phyloP scores from a whole-genome alignment of 805 yeast species.

The Metschnikowia baotianmanensis region DNA sequence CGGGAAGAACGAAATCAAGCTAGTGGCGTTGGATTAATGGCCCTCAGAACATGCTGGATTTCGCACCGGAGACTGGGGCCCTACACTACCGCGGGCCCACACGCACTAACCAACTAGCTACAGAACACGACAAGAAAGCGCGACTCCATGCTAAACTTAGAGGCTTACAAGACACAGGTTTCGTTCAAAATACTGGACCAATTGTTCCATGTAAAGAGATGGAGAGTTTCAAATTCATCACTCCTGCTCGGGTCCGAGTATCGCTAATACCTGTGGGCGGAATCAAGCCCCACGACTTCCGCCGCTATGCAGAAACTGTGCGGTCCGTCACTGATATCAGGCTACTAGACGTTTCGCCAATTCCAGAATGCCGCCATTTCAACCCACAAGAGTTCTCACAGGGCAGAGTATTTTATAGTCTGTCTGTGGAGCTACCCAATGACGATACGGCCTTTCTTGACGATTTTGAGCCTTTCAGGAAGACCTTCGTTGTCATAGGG shows the following conservation, averaged over 20 bases:
- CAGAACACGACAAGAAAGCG: too few relatives aligned
- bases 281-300: conserved; percentile 42
- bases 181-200: too few relatives aligned
- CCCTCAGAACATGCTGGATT: too few relatives aligned
- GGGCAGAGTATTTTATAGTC: conserved; percentile 67
- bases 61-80: too few relatives aligned
- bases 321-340: conserved; percentile 59
- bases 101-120: too few relatives aligned
- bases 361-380: conserved; percentile 47
- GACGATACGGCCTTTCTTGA: conserved; percentile 65
- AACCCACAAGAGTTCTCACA: conserved; percentile 84
- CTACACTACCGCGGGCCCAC: too few relatives aligned
- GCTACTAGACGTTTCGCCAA: conserved; percentile 72
- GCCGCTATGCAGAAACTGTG: conserved; percentile 42
- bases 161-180: too few relatives aligned
- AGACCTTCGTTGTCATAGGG: conserved; percentile 62
- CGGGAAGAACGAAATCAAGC: too few relatives aligned
- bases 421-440: conserved; percentile 45
- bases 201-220: conserved; percentile 8
- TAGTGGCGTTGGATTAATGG: too few relatives aligned
- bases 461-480: conserved; percentile 88
- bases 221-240: conserved; percentile 45
- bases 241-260: conserved; percentile 65
- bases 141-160: too few relatives aligned
- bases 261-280: conserved; percentile 66